Evolutionary conservation across 2,329 filamentous ascomycete genomes (phyloP), one percentile per base, ranked within the genome.

Genomic region (Magnaporthales sp.): DNA sequence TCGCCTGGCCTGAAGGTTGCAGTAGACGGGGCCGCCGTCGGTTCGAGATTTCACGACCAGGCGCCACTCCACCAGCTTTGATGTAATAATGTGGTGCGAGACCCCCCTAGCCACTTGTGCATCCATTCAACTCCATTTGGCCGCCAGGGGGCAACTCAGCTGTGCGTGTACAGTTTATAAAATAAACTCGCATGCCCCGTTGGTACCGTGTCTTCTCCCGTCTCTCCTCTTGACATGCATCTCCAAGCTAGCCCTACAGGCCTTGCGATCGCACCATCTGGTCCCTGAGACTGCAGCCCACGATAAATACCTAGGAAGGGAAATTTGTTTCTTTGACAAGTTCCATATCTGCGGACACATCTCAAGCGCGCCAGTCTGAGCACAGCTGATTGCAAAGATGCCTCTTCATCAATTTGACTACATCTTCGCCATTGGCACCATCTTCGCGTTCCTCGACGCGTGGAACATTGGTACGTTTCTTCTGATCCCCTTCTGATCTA

Each of bases 401-500:
- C 65, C 68, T 66, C 75, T 86, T 65, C 77, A 79, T 67, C 80
- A 89, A 71, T 89, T 83, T 69, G 82, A 87, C 75, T 89, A 88
- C 73, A 79, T 89, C 68, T 85, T 89, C 70, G 87, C 84, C 71
- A 82, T 89, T 66, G 86, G 84, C 76, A 86, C 84, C 66, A 81
- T 89, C 68, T 89, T 89, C 75, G 85, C 87, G 68, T 85, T 86
- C 73, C 83, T 89, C 56, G 87, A 89, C 74, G 86, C 86, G 66
- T 89, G 84, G 84, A 89, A 88, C 73, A 88, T 87, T 70, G 86
- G 85, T 80, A 75, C 68, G 75, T 46, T 54, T 30, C 27, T 22
- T 24, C 26, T 22, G 4, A 11, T 22, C 11, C 24, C 2, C 9
- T 60, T 19, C 7, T 24, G n/a, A n/a, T 4, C n/a, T 26, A 58